These are phyloP conservation scores for Capillidium rhysosporum DNA, from an alignment of 371 early-diverging fungal genomes.

Conservation along the genomic window DNA sequence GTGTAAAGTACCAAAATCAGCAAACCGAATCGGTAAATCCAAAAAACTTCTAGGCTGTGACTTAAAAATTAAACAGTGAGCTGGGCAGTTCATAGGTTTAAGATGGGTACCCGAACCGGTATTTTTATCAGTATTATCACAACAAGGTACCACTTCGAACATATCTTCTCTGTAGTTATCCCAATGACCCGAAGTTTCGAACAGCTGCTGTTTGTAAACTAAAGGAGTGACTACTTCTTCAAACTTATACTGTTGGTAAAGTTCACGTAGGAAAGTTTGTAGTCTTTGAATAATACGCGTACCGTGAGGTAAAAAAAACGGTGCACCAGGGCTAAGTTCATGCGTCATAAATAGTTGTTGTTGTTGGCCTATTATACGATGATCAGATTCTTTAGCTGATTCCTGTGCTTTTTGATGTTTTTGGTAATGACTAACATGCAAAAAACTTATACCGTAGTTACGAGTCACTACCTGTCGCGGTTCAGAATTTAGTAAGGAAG, in stretches of 20 bases:
- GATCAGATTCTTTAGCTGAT: slow-evolving; percentile 96
- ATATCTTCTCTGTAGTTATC: slow-evolving; percentile 98
- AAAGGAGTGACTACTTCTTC: slow-evolving; percentile 95
- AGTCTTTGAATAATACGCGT: slow-evolving; percentile 89
- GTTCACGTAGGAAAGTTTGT: slow-evolving; percentile 60
- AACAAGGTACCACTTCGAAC: slow-evolving; percentile 75
- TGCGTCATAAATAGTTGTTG: slow-evolving; percentile 98
- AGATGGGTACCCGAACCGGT: slow-evolving; percentile 25
- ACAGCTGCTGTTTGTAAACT: slow-evolving; percentile 88
- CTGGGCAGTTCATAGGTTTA: slow-evolving; percentile 99
- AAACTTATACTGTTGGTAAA: slow-evolving; percentile 63
- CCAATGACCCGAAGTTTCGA: slow-evolving; percentile 98
- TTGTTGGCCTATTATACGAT: slow-evolving; percentile 89
- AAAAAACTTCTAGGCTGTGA: slow-evolving; percentile 82
- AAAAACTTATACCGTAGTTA: neutral
- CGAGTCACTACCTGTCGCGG: neutral
- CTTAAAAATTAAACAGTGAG: slow-evolving; percentile 97
- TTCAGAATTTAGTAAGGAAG: neutral
- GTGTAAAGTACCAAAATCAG: slow-evolving; percentile 97
- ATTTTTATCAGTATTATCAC: no score
- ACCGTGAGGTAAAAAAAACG: slow-evolving; percentile 97
- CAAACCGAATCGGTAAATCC: slow-evolving; percentile 94
- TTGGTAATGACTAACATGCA: neutral
- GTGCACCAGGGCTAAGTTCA: slow-evolving; percentile 87
- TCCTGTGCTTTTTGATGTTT: slow-evolving; percentile 18